These are phyloP conservation scores for Cyclotella sp. DNA, from an alignment of 108 stramenopile genomes.

Conservation along the genomic window DNA sequence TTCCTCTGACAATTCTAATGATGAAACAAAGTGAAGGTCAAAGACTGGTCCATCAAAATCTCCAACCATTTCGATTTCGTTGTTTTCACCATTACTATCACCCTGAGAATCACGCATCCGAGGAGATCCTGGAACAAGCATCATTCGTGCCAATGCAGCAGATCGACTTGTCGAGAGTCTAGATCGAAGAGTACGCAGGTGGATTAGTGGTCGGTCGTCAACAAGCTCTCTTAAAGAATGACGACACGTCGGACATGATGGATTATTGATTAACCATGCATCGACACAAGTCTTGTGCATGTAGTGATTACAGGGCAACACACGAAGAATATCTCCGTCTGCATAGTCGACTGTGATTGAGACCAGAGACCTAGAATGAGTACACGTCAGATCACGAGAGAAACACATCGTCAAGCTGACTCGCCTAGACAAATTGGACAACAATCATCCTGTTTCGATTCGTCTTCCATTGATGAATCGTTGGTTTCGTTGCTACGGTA, in stretches of 20 bases:
- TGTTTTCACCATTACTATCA: constrained; percentile 4
- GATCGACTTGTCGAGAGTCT: constrained; percentile 22
- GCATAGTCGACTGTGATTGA: constrained; percentile 50
- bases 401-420: neutral
- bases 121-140: constrained; percentile 1
- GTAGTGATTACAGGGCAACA: constrained; percentile 61
- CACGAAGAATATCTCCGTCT: constrained; percentile 63
- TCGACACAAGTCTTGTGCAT: constrained; percentile 71
- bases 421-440: constrained; percentile 64
- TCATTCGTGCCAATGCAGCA: constrained; percentile 37
- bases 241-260: constrained; percentile 53
- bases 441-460: constrained; percentile 40
- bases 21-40: constrained; percentile 31
- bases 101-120: neutral
- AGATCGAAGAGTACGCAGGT: constrained; percentile 45
- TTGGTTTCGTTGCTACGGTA: constrained; percentile 30
- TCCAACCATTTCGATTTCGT: constrained; percentile 32
- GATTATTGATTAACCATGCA: constrained; percentile 56
- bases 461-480: constrained; percentile 27
- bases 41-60: constrained; percentile 14
- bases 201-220: constrained; percentile 50
- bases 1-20: constrained; percentile 30
- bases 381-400: neutral
- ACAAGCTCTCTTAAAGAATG: constrained; percentile 55
- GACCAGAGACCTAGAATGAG: neutral